Evolutionary conservation across 2,329 filamentous ascomycete genomes (phyloP).

Genomic region (Phoma sp.): DNA sequence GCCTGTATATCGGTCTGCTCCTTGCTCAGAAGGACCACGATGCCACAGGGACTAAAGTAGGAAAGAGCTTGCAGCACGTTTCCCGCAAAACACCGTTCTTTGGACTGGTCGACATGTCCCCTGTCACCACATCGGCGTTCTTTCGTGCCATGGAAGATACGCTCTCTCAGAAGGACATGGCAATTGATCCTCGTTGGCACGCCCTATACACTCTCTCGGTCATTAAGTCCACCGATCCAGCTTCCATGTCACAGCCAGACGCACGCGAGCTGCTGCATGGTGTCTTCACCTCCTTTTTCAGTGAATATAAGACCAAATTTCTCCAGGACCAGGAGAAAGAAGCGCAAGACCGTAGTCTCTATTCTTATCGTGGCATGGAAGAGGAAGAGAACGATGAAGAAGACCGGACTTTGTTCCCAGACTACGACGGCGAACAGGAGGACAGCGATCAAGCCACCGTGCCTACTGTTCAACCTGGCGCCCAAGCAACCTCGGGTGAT

Average conservation of each 20-base stretch:
- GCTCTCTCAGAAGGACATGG: slow-evolving; percentile 27
- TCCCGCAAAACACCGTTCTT: slow-evolving; percentile 42
- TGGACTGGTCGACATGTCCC: slow-evolving; percentile 19
- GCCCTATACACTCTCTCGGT: slow-evolving; percentile 36
- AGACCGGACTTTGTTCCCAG: slow-evolving; percentile 81
- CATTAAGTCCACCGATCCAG: slow-evolving; percentile 33
- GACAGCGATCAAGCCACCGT: slow-evolving; percentile 22
- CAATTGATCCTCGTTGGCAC: slow-evolving; percentile 46
- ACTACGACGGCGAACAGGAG: slow-evolving; percentile 65
- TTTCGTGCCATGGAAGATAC: slow-evolving; percentile 27
- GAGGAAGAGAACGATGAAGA: slow-evolving; percentile 80
- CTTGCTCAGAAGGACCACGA: slow-evolving; percentile 50
- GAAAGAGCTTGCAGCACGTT: slow-evolving; percentile 34
- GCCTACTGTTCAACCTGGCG: neutral
- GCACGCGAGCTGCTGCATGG: slow-evolving; percentile 61
- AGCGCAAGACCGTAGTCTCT: slow-evolving; percentile 76
- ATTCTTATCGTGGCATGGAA: slow-evolving; percentile 81
- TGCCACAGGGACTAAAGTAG: slow-evolving; percentile 16
- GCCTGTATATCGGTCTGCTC: slow-evolving; percentile 76
- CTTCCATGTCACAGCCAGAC: slow-evolving; percentile 13
- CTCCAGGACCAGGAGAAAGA: slow-evolving; percentile 77
- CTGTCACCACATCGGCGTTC: slow-evolving; percentile 24
- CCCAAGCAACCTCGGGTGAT: slow-evolving; percentile 36
- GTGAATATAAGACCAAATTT: slow-evolving; percentile 79
- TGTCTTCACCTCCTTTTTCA: slow-evolving; percentile 74